These are phyloP conservation scores for Nitzschia sp. DNA, from an alignment of 108 stramenopile species.

Conservation along the genomic window DNA sequence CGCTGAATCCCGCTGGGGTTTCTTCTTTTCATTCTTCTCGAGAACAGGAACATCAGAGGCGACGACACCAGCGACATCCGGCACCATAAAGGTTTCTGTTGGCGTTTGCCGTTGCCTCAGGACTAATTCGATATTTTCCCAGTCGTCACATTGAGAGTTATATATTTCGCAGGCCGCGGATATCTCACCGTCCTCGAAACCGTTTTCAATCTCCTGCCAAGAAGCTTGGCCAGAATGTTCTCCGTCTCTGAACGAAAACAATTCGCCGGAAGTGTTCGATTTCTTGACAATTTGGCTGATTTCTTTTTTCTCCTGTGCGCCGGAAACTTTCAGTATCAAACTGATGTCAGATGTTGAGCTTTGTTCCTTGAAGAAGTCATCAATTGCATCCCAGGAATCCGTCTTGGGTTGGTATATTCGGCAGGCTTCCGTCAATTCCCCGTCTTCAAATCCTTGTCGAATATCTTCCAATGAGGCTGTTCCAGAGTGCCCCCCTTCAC, in stretches of 20 bases:
- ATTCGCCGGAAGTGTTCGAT: background rate
- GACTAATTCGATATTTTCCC: conserved; percentile 48
- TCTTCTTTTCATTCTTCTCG: conserved; percentile 67
- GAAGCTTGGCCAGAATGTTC: conserved; percentile 72
- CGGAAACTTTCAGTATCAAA: background rate
- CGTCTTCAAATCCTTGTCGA: conserved; percentile 67
- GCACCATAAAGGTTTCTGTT: background rate
- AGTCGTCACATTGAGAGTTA: conserved; percentile 43
- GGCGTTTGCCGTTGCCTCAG: conserved; percentile 7
- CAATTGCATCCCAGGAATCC: conserved; percentile 54
- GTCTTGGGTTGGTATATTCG: conserved; percentile 38
- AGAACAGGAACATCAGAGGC: conserved; percentile 15
- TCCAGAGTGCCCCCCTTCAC: conserved; percentile 73
- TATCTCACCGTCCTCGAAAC: conserved; percentile 76
- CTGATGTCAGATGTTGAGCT: background rate
- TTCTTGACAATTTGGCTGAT: background rate
- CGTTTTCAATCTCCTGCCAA: conserved; percentile 63
- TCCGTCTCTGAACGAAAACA: conserved; percentile 59
- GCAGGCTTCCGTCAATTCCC: conserved; percentile 66
- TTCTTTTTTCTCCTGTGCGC: background rate
- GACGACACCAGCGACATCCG: background rate
- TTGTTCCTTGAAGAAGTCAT: background rate
- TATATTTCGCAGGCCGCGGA: conserved; percentile 57
- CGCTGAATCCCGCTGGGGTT: conserved; percentile 63
- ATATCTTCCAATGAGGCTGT: conserved; percentile 72